These are phyloP conservation scores for Phylloporus sp. DNA, from an alignment of 1,284 basidiomycete genomes.

Conservation along the genomic window DNA sequence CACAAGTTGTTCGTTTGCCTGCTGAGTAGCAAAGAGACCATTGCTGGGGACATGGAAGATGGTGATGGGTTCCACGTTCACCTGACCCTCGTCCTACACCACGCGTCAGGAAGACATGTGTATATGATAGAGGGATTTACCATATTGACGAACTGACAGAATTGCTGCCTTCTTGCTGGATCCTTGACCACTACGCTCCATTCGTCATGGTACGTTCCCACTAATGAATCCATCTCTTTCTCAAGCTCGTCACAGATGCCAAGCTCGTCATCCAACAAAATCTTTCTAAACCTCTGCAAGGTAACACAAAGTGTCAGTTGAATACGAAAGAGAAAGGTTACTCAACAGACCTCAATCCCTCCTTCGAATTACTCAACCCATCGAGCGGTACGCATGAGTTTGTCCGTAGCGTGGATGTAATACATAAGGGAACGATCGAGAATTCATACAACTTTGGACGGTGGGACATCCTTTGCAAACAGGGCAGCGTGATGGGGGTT, in stretches of 20 bases:
- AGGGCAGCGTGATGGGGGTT: slow-evolving; percentile 67
- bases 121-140: slow-evolving; percentile 34
- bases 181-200: slow-evolving; percentile 64
- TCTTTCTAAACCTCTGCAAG: slow-evolving; percentile 62
- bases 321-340: background rate
- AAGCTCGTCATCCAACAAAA: slow-evolving; percentile 79
- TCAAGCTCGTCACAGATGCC: slow-evolving; percentile 80
- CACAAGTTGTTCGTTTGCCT: slow-evolving; percentile 46
- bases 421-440: slow-evolving; percentile 78
- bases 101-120: slow-evolving; percentile 17
- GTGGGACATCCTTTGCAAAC: slow-evolving; percentile 64
- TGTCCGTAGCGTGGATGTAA: slow-evolving; percentile 79
- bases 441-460: slow-evolving; percentile 67
- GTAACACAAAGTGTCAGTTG: slow-evolving; percentile 5
- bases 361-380: slow-evolving; percentile 81
- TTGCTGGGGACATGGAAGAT: slow-evolving; percentile 66
- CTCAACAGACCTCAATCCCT: slow-evolving; percentile 62
- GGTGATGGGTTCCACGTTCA: slow-evolving; percentile 64
- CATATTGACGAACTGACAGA: slow-evolving; percentile 77
- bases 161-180: slow-evolving; percentile 61
- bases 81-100: slow-evolving; percentile 56
- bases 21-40: slow-evolving; percentile 75
- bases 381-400: slow-evolving; percentile 73
- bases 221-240: slow-evolving; percentile 71
- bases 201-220: slow-evolving; percentile 76